phyloP scores from a whole-genome alignment of 805 yeast genomes.

The Saturnispora gosingensis region DNA sequence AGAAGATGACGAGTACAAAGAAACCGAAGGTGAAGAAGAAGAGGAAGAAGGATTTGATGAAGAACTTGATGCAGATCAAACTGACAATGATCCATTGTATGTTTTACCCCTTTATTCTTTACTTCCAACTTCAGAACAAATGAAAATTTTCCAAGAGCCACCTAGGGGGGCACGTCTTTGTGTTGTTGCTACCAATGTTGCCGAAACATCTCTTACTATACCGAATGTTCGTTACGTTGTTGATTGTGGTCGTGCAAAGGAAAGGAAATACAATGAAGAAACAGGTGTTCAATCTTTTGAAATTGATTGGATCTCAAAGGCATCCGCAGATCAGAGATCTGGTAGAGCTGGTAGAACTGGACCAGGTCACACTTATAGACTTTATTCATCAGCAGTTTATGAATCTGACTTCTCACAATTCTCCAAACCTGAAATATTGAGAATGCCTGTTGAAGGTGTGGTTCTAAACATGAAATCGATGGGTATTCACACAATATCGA shows the following conservation, averaged over 20 bases:
- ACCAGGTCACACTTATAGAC: slow-evolving; percentile 92
- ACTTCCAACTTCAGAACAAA: slow-evolving; percentile 88
- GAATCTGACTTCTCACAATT: slow-evolving; percentile 81
- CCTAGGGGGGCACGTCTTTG: slow-evolving; percentile 83
- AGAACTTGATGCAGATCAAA: slow-evolving; percentile 57
- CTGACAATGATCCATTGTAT: slow-evolving; percentile 68
- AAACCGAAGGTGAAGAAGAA: slow-evolving; percentile 38
- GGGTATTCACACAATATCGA: slow-evolving; percentile 85
- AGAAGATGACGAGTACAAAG: slow-evolving; percentile 32
- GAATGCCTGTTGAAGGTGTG: slow-evolving; percentile 97
- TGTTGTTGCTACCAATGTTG: slow-evolving; percentile 94
- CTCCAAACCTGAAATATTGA: slow-evolving; percentile 76
- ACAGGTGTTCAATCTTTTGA: slow-evolving; percentile 92
- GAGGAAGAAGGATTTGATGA: slow-evolving; percentile 69
- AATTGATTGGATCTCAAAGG: slow-evolving; percentile 87
- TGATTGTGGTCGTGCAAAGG: slow-evolving; percentile 92
- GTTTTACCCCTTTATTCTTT: slow-evolving; percentile 90
- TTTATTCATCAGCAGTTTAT: slow-evolving; percentile 88
- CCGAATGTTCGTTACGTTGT: slow-evolving; percentile 93
- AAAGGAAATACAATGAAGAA: slow-evolving; percentile 68
- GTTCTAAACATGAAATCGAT: slow-evolving; percentile 91
- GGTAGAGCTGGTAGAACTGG: slow-evolving; percentile 91
- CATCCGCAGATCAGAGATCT: slow-evolving; percentile 85
- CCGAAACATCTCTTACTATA: slow-evolving; percentile 94
- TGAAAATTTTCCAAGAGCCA: slow-evolving; percentile 81